Conservation (phyloP, 495 filamentous ascomycete species). For the Lasiosphaeriaceae sp. region DNA sequence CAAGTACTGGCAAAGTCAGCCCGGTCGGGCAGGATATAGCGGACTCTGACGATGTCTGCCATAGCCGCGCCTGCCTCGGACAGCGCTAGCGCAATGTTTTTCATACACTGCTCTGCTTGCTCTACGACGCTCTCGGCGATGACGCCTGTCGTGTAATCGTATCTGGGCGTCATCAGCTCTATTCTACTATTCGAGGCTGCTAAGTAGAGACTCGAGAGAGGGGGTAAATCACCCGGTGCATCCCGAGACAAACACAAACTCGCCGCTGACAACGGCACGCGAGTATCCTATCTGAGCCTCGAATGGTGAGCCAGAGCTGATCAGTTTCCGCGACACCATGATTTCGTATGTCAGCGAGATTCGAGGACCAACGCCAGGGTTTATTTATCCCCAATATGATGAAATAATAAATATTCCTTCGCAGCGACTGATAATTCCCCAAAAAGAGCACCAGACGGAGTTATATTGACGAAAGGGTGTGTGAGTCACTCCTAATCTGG, state of each 20-base stretch:
- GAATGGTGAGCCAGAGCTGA: conserved; percentile 37
- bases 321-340: conserved; percentile 24
- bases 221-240: conserved; percentile 32
- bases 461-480: too few species aligned
- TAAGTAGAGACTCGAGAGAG: too few species aligned
- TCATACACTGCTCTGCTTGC: conserved; percentile 33
- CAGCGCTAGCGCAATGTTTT: conserved; percentile 33
- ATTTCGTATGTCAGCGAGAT: conserved; percentile 13
- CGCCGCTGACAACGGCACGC: conserved; percentile 35
- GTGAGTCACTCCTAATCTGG: too few species aligned
- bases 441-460: too few species aligned
- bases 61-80: conserved; percentile 26
- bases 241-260: conserved; percentile 38
- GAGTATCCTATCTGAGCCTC: conserved; percentile 42
- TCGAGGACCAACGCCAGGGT: too few species aligned
- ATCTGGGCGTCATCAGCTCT: conserved; percentile 18
- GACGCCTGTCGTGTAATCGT: conserved; percentile 34
- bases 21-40: conserved; percentile 35
- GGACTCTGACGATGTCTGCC: conserved; percentile 34
- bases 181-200: too few species aligned
- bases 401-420: too few species aligned
- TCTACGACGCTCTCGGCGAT: conserved; percentile 28
- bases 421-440: too few species aligned
- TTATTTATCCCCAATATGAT: too few species aligned
- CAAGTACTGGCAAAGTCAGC: conserved; percentile 28